Base-by-base conservation (phyloP, 2,329 filamentous ascomycete genomes). In the Microdochium paspali region DNA sequence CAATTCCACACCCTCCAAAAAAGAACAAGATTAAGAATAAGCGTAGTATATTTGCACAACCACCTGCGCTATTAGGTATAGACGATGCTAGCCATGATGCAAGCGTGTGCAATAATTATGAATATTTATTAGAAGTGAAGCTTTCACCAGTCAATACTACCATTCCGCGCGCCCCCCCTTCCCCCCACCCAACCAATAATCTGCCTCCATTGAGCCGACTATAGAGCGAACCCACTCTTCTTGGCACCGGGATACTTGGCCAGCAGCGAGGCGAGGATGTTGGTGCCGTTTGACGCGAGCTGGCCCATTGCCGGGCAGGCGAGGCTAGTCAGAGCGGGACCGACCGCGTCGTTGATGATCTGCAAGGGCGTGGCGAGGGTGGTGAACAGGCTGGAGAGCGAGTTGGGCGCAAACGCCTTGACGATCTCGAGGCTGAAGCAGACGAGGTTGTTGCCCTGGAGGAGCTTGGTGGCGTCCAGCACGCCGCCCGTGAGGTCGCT, bases 381-480 rank as follows among this genome's bases (percentile, higher is more conserved):
- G 1, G 53, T 51, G 45, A 70, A 65, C 4, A 73, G 25, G 1
- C 61, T 61, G 2, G 61, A 63, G 1, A 73, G 50, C 0, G 70
- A 53, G 55, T 72, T 71, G 1, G 72, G 73, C 1, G 67, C 57
- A 3, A 55, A 64, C 5, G 66, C 63, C 52, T 66, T 58, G n/a
- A 66, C 59, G 12, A 63, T 55, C 45, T 74, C 64, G 26, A 67
- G 62, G 9, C 55, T 63, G 49, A 71, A 69, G 40, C 54, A 56
- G 12, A 66, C 46, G 6, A 68, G 56, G 54, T 77, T 74, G 59
- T 77, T 73, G 13, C 69, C 70, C 47, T 76, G 50, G 1, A 68
- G 54, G 0, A 76, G 57, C 12, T 60, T 68, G 15, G 58, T 49
- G 4, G 59, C 51, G 52, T 72, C 74, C 51, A 69, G 66, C 1